Percentiles rank a stretch among this genome's conserved stretches.
Evolutionary conservation across 768 basidiomycete genomes (phyloP).

Genomic region (Leccinum rimulosum): DNA sequence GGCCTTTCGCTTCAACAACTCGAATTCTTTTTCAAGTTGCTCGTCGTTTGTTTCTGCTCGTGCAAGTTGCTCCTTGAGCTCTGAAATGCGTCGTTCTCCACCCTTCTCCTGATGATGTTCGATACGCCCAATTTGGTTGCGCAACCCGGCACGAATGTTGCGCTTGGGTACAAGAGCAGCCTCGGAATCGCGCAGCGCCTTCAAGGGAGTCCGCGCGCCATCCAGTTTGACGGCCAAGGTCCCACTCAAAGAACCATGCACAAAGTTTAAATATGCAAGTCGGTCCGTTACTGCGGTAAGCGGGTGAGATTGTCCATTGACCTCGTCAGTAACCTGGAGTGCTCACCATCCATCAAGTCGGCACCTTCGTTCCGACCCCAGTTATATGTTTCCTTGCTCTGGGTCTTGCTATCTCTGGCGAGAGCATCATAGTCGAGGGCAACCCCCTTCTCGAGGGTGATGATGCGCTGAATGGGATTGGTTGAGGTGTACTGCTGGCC

Average conservation of each 20-base stretch:
- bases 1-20: slow-evolving; percentile 72
- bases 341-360: slow-evolving; percentile 75
- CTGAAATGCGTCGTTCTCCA: slow-evolving; percentile 63
- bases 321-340: not conserved
- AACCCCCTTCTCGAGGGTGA: slow-evolving; percentile 75
- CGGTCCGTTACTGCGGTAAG: slow-evolving; percentile 68
- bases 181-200: slow-evolving; percentile 73
- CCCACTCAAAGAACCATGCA: slow-evolving; percentile 63
- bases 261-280: slow-evolving; percentile 77
- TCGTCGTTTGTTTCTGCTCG: slow-evolving; percentile 65
- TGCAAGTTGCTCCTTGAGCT: slow-evolving; percentile 67
- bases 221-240: slow-evolving; percentile 64
- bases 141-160: slow-evolving; percentile 54
- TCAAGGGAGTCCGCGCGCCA: slow-evolving; percentile 61
- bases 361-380: slow-evolving; percentile 75
- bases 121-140: slow-evolving; percentile 58
- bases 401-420: slow-evolving; percentile 61
- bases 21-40: slow-evolving; percentile 65
- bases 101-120: slow-evolving; percentile 67
- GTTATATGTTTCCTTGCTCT: slow-evolving; percentile 82
- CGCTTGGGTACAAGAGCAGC: slow-evolving; percentile 56
- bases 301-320: not conserved
- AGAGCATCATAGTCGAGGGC: slow-evolving; percentile 71
- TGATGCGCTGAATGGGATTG: slow-evolving; percentile 70
- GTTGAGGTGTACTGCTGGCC: slow-evolving; percentile 76